A percentile compares a stretch with the other conserved stretches of the same genome.
These are phyloP conservation scores for Penicillium coffeae DNA, from an alignment of 495 filamentous ascomycete species.

Conservation along the genomic window DNA sequence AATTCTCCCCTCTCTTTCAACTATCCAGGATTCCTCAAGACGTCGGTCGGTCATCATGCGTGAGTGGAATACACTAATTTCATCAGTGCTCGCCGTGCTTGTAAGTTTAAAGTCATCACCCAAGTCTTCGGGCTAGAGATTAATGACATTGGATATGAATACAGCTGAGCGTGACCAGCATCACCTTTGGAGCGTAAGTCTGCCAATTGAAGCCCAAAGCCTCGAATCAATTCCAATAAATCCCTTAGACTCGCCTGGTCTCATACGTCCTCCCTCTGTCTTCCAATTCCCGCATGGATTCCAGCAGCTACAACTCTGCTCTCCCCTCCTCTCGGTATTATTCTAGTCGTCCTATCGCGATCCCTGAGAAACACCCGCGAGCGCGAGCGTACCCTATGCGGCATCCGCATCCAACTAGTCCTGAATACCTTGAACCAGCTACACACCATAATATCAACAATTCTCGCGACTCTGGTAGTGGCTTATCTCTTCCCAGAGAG, in stretches of 20 bases:
- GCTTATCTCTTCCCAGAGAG: slow-evolving; percentile 47
- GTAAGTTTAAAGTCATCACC: background rate
- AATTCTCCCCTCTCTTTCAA: too few relatives aligned
- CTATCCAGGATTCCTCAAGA: too few relatives aligned
- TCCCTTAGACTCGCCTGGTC: slow-evolving; percentile 27
- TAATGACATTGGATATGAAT: too few relatives aligned
- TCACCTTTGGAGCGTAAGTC: background rate
- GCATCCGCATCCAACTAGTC: background rate
- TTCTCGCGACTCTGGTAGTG: slow-evolving; percentile 55
- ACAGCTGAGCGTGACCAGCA: background rate
- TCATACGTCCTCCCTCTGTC: slow-evolving; percentile 16
- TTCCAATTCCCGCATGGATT: slow-evolving; percentile 26
- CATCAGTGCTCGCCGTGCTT: background rate
- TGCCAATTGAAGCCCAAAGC: background rate
- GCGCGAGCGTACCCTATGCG: background rate
- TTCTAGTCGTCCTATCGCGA: slow-evolving; percentile 7
- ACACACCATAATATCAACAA: slow-evolving; percentile 45
- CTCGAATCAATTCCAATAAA: background rate
- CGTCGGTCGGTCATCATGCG: too few relatives aligned
- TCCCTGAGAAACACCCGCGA: background rate
- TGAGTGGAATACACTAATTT: background rate
- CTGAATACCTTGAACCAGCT: slow-evolving; percentile 21
- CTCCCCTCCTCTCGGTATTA: slow-evolving; percentile 11
- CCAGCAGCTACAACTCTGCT: slow-evolving; percentile 25
- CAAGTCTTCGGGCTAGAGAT: too few relatives aligned